phyloP scores from a whole-genome alignment of 495 filamentous ascomycete genomes.

The Aspergillus mulundensis region DNA sequence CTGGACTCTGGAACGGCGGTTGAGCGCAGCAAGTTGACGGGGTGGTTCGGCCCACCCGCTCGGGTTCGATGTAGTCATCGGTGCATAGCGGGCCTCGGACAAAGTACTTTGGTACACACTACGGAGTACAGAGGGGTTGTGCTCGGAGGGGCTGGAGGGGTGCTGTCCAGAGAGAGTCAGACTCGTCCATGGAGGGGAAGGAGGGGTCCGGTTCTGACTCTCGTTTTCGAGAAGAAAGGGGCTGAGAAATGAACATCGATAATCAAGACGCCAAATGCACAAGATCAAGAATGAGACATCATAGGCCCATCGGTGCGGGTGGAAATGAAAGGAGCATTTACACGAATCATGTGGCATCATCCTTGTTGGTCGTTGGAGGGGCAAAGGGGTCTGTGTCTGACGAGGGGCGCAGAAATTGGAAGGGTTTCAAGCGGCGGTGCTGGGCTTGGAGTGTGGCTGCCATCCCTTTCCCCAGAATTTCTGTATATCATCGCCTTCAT shows the following conservation, averaged over 20 bases:
- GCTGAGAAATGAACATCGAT: constrained; percentile 11
- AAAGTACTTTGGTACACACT: background rate
- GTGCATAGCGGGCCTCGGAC: constrained; percentile 9
- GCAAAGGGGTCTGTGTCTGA: constrained; percentile 20
- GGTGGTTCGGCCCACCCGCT: constrained; percentile 5
- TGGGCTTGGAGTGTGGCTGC: constrained; percentile 11
- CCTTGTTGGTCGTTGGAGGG: constrained; percentile 27
- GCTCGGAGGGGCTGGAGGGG: background rate
- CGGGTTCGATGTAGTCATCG: constrained; percentile 7
- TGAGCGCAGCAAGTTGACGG: background rate
- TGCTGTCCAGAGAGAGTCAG: background rate
- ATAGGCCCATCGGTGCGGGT: constrained; percentile 5
- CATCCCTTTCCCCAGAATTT: background rate
- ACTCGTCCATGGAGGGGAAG: constrained; percentile 2
- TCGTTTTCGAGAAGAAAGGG: constrained; percentile 4
- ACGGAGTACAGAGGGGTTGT: no score
- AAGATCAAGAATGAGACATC: constrained; percentile 9
- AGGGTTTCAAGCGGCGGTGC: constrained; percentile 13
- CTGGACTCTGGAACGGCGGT: background rate
- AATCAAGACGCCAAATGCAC: constrained; percentile 5
- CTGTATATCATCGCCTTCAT: no score
- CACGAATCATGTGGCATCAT: constrained; percentile 27
- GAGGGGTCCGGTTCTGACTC: constrained; percentile 5
- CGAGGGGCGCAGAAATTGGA: constrained; percentile 19
- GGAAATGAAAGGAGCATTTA: constrained; percentile 23